Evolutionary conservation across 2,329 filamentous ascomycete species (phyloP).

Genomic region (Didymella pomorum): DNA sequence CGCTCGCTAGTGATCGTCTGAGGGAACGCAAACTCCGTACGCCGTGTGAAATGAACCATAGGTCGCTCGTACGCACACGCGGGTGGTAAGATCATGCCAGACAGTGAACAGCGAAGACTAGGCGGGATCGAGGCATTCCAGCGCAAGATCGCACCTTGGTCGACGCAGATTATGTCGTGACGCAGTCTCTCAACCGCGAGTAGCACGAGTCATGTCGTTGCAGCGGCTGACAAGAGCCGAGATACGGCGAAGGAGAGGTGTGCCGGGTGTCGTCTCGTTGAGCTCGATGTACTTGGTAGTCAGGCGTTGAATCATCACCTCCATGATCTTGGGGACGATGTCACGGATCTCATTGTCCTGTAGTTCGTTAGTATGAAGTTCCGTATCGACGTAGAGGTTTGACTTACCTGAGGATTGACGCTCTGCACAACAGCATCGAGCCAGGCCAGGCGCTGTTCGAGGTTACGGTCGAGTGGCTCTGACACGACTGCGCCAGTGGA

Average conservation of each 20-base stretch:
- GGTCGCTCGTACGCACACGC: neutral
- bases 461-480: constrained; percentile 61
- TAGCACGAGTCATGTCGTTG: constrained; percentile 44
- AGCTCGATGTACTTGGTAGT: constrained; percentile 65
- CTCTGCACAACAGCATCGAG: constrained; percentile 63
- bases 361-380: constrained; percentile 23
- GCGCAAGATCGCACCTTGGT: constrained; percentile 28
- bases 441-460: constrained; percentile 65
- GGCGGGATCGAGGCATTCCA: constrained; percentile 38
- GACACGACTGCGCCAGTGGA: constrained; percentile 70
- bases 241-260: constrained; percentile 62
- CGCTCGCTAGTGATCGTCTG: constrained; percentile 13
- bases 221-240: constrained; percentile 53
- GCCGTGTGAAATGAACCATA: constrained; percentile 8
- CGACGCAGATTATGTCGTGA: constrained; percentile 22
- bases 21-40: constrained; percentile 6
- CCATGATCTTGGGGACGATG: constrained; percentile 67
- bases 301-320: constrained; percentile 65
- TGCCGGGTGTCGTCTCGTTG: constrained; percentile 60
- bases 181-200: constrained; percentile 23
- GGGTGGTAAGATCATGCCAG: neutral
- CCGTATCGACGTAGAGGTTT: neutral
- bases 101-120: neutral
- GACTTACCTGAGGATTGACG: constrained; percentile 62
- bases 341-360: constrained; percentile 64